Percentiles rank a stretch among this genome's conserved stretches.
These are phyloP conservation scores for Mayamaea pseudoterrestris DNA, from an alignment of 108 stramenopile genomes.

Conservation along the genomic window DNA sequence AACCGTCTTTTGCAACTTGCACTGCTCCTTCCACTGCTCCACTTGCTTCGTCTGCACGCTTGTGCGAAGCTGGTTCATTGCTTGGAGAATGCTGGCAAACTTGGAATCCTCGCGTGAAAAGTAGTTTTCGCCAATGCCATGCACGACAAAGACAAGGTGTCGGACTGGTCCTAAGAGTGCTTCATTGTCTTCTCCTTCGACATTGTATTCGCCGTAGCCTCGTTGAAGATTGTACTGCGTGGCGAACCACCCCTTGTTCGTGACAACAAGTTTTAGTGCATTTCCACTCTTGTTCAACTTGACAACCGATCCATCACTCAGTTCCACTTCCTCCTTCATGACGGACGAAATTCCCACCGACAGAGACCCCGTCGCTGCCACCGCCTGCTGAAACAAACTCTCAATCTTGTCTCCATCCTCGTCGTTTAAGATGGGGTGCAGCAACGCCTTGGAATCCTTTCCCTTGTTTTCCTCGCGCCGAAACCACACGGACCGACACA, in stretches of 20 bases:
- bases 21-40: constrained; percentile 49
- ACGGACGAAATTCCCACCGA: constrained; percentile 38
- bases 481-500: constrained; percentile 69
- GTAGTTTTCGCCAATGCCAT: constrained; percentile 84
- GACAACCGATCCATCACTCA: constrained; percentile 20
- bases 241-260: constrained; percentile 33
- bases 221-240: constrained; percentile 46
- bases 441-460: constrained; percentile 5
- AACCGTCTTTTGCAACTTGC: constrained; percentile 34
- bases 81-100: constrained; percentile 32
- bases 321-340: constrained; percentile 36
- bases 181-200: constrained; percentile 77
- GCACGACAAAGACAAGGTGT: constrained; percentile 79
- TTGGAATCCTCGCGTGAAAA: constrained; percentile 41
- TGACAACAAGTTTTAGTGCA: constrained; percentile 13
- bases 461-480: constrained; percentile 25
- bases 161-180: constrained; percentile 41
- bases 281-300: constrained; percentile 3
- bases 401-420: constrained; percentile 38
- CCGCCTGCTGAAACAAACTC: constrained; percentile 52
- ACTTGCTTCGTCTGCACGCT: constrained; percentile 45
- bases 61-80: constrained; percentile 27
- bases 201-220: constrained; percentile 46
- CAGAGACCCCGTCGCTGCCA: constrained; percentile 29
- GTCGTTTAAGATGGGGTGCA: constrained; percentile 37